Base-by-base conservation (phyloP, 305 asterid species). In the Fraxinus albicans region DNA sequence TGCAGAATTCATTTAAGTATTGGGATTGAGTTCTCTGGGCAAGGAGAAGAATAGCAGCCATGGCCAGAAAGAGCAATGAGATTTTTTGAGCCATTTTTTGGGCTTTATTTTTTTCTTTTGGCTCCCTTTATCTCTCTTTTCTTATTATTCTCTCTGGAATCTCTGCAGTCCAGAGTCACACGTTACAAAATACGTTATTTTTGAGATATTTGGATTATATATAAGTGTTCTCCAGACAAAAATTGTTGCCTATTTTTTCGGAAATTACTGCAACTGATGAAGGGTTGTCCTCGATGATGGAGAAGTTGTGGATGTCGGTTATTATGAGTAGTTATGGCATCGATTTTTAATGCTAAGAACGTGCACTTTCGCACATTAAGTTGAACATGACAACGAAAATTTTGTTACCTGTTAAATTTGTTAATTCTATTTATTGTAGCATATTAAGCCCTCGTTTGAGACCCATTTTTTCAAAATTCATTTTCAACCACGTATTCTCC, bases 1-100 rank as follows among this genome's bases (percentile, higher is more conserved):
- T 58, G 82, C 89, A 86, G 79, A 86, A 83, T 3, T 60, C 29
- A 19, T 60, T 60, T 19, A 60, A 4, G 29, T 29, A 29, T 60
- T 19, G 70, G 1, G 73, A 35, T 8, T 21, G 34, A 9, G n/a
- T 65, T 9, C 6, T 23, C 15, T 9, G 73, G 34, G 17, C 15
- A 25, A 8, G n/a, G 73, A 65, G 34, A 25, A 23, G 73, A 65
- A 65, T 8, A 23, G 36, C 38, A 67, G n/a, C 8, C 36, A 67
- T 25, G 6, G 19, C 35, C 74, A 67, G 74, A 67, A 27, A 67
- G 74, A 67, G 34, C 29, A 67, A 67, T 67, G 38, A 67, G 74
- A 67, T 27, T 25, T 67, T 67, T 67, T 2, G 74, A 67, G 74
- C 74, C 74, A 67, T 67, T 67, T 15, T 47, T 50, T 50, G 6